Percentiles rank a stretch among this genome's conserved stretches.
These are phyloP conservation scores for Acanthamoeba castellanii DNA, from an alignment of 208 protist genomes.

Conservation along the genomic window DNA sequence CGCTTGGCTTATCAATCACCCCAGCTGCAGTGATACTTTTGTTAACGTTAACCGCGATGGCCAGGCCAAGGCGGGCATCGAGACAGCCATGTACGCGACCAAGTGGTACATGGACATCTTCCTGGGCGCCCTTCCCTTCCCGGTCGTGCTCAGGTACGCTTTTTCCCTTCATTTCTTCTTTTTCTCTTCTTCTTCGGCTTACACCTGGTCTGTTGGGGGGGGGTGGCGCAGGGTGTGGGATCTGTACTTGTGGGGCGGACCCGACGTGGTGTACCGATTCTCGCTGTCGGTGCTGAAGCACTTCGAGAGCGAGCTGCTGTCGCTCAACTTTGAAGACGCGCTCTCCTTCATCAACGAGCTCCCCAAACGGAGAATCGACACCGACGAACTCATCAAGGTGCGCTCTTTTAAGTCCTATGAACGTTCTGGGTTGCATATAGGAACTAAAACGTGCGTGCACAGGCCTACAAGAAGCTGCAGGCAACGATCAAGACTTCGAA, in stretches of 20 bases:
- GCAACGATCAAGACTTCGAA: not conserved
- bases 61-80: not conserved
- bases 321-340: not conserved
- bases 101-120: conserved; percentile 65
- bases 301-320: conserved; percentile 6
- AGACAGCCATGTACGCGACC: not conserved
- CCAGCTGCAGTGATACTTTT: no score
- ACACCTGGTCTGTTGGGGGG: not conserved
- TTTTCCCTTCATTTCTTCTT: not conserved
- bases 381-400: not conserved
- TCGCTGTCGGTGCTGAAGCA: not conserved
- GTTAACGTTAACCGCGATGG: not conserved
- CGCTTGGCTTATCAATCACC: no score
- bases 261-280: conserved; percentile 10
- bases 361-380: not conserved
- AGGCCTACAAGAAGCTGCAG: not conserved
- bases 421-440: not conserved
- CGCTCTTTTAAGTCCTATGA: no score
- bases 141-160: not conserved
- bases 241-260: conserved; percentile 20
- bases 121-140: conserved; percentile 24
- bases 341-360: conserved; percentile 19
- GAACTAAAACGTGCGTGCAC: not conserved
- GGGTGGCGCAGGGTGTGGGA: not conserved
- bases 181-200: not conserved